Percentiles rank a stretch among this genome's conserved stretches.
These are phyloP conservation scores for Barnettozyma botsteinii DNA, from an alignment of 805 yeast species.

Conservation along the genomic window DNA sequence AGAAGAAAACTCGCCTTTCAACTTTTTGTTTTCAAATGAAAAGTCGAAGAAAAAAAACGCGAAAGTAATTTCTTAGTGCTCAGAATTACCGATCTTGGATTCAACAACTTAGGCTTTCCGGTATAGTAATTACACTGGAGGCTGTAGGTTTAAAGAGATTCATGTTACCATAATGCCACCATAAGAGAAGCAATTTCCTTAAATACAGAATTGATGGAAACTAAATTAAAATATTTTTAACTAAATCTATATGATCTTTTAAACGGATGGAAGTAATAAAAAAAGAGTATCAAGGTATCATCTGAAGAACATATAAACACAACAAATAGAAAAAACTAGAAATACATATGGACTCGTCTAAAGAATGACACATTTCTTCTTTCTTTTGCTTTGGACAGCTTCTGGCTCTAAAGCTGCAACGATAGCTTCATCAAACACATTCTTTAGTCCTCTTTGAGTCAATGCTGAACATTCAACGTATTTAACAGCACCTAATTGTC, in stretches of 20 bases:
- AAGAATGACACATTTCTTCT: constrained; percentile 74
- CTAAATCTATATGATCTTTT: not conserved
- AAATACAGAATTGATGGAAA: no score
- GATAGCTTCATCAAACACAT: constrained; percentile 97
- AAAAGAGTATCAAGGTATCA: not conserved
- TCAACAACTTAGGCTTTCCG: no score
- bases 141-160: no score
- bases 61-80: constrained; percentile 10
- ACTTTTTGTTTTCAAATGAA: not conserved
- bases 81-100: not conserved
- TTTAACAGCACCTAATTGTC: constrained; percentile 90
- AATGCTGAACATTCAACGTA: constrained; percentile 97
- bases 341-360: constrained; percentile 1
- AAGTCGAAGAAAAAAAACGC: constrained; percentile 4
- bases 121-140: no score
- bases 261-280: constrained; percentile 1
- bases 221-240: not conserved
- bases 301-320: not conserved
- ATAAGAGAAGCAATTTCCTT: no score
- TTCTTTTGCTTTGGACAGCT: constrained; percentile 71
- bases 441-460: constrained; percentile 93
- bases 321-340: constrained; percentile 1
- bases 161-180: no score
- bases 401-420: constrained; percentile 98
- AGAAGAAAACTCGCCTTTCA: constrained; percentile 8